These are phyloP conservation scores for Populus ilicifolia DNA, from an alignment of 345 rosid species.

Conservation along the genomic window DNA sequence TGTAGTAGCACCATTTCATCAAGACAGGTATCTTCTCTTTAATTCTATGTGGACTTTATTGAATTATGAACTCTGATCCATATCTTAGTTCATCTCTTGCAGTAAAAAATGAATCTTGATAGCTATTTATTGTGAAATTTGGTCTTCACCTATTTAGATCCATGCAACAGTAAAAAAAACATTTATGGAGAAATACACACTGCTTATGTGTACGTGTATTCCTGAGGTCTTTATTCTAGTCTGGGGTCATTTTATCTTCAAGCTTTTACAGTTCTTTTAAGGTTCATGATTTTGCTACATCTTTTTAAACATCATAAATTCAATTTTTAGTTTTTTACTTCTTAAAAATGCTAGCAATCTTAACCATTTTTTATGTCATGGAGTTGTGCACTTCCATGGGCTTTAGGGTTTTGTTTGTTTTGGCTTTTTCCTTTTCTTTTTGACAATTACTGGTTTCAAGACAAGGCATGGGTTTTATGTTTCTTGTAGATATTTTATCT, in stretches of 20 bases:
- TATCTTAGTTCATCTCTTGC: background rate
- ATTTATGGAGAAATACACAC: background rate
- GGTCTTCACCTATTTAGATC: background rate
- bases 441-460: background rate
- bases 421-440: background rate
- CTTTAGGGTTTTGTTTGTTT: background rate
- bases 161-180: background rate
- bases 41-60: background rate
- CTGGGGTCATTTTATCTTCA: background rate
- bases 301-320: background rate
- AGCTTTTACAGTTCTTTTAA: background rate
- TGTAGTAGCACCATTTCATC: slow-evolving; percentile 60
- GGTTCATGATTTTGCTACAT: background rate
- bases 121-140: background rate
- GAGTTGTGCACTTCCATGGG: background rate
- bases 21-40: slow-evolving; percentile 60
- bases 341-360: background rate
- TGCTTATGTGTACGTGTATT: background rate
- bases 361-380: background rate
- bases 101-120: background rate
- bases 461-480: background rate
- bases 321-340: background rate
- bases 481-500: background rate
- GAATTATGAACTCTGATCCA: background rate
- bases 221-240: background rate